phyloP scores from a whole-genome alignment of 2,329 filamentous ascomycete species.

The Cadophora malorum region DNA sequence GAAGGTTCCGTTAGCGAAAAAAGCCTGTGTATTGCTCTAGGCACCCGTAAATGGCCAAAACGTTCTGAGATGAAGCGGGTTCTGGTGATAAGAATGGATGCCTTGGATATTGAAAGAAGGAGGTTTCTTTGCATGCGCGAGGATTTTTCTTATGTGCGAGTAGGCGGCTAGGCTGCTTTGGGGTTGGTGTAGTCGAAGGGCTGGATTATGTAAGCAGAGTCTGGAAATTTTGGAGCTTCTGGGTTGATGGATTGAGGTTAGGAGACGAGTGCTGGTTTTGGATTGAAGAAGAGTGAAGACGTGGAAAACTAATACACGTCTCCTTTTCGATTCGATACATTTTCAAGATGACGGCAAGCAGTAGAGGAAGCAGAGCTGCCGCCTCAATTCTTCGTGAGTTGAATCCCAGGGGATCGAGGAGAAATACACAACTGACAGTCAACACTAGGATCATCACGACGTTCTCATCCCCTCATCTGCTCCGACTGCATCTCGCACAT shows the following conservation, averaged over 20 bases:
- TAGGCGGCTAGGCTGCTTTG: constrained; percentile 2
- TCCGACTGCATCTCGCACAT: constrained; percentile 38
- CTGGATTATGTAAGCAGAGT: constrained; percentile 28
- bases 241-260: not conserved
- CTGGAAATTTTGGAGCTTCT: constrained; percentile 18
- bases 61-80: constrained; percentile 72
- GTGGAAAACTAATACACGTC: not conserved
- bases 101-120: constrained; percentile 58
- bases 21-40: constrained; percentile 82
- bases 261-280: constrained; percentile 3
- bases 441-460: constrained; percentile 38
- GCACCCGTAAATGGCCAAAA: constrained; percentile 93
- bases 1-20: constrained; percentile 99
- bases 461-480: constrained; percentile 41
- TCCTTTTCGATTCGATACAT: not conserved
- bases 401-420: constrained; percentile 1
- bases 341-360: constrained; percentile 58
- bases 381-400: constrained; percentile 58
- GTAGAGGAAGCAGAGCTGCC: constrained; percentile 60
- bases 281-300: constrained; percentile 8
- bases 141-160: constrained; percentile 28
- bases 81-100: constrained; percentile 95
- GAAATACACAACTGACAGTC: constrained; percentile 20
- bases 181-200: constrained; percentile 20
- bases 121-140: constrained; percentile 38